Evolutionary conservation across 768 basidiomycete species (phyloP).

Genomic region (Pisolithus sp.): DNA sequence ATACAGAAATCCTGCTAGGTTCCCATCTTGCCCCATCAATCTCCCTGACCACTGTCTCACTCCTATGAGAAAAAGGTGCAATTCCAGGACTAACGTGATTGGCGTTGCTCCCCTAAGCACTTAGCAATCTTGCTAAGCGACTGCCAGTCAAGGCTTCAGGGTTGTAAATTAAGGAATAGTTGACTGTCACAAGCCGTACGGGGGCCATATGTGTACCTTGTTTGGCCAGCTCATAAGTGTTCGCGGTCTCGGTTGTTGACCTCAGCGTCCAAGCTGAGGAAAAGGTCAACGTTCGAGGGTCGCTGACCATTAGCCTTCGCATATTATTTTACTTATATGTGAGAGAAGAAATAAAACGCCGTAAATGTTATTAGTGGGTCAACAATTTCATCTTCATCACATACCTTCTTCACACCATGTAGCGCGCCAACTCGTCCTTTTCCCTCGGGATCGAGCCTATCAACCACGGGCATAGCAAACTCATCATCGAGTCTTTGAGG

Average conservation of each 20-base stretch:
- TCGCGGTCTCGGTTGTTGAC: slow-evolving; percentile 11
- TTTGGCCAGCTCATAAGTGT: slow-evolving; percentile 17
- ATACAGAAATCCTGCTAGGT: too few relatives aligned
- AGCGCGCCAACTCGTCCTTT: slow-evolving; percentile 26
- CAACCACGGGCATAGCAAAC: slow-evolving; percentile 17
- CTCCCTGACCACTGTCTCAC: too few relatives aligned
- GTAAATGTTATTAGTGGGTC: background rate
- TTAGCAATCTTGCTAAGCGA: too few relatives aligned
- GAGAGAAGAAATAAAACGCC: too few relatives aligned
- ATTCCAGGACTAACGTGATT: too few relatives aligned
- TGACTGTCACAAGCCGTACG: too few relatives aligned
- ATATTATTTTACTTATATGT: slow-evolving; percentile 15
- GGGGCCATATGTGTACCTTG: background rate
- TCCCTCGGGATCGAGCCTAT: slow-evolving; percentile 14
- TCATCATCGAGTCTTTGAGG: slow-evolving; percentile 3
- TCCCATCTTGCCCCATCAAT: too few relatives aligned
- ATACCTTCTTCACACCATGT: slow-evolving; percentile 11
- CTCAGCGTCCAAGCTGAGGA: slow-evolving; percentile 17
- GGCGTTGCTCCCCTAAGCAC: too few relatives aligned
- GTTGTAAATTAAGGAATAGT: too few relatives aligned
- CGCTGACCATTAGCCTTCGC: slow-evolving; percentile 7
- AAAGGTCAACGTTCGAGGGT: slow-evolving; percentile 25
- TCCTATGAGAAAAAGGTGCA: too few relatives aligned
- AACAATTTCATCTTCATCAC: background rate
- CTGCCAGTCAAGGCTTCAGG: too few relatives aligned